Evolutionary conservation across 2,329 filamentous ascomycete genomes (phyloP).

Genomic region (Arthrobotrys megalospora): DNA sequence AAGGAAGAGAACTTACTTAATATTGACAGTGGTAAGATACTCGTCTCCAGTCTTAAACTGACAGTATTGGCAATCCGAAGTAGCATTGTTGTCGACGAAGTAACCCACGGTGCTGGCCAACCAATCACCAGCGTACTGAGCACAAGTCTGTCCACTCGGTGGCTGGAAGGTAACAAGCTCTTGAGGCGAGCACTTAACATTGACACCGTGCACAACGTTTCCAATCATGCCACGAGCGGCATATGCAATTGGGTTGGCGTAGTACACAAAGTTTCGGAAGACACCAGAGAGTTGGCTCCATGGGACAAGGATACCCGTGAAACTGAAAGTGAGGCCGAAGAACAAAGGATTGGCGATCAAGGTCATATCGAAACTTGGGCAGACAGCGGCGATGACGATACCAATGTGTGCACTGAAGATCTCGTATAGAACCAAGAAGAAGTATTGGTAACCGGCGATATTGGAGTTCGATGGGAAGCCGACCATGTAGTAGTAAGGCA

Average conservation of each 20-base stretch:
- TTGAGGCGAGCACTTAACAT: conserved; percentile 71
- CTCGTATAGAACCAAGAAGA: conserved; percentile 81
- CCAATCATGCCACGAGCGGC: conserved; percentile 80
- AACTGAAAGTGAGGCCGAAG: conserved; percentile 82
- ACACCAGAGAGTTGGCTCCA: conserved; percentile 77
- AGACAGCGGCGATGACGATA: conserved; percentile 89
- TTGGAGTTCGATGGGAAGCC: conserved; percentile 78
- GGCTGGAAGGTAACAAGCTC: conserved; percentile 78
- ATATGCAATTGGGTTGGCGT: conserved; percentile 78
- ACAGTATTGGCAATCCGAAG: conserved; percentile 78
- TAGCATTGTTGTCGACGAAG: conserved; percentile 75
- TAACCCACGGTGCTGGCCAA: conserved; percentile 73
- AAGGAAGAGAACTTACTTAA: conserved; percentile 65
- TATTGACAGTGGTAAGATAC: conserved; percentile 75
- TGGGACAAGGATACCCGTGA: conserved; percentile 83
- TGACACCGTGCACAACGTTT: conserved; percentile 73
- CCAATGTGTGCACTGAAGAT: conserved; percentile 73
- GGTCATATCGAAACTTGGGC: conserved; percentile 71
- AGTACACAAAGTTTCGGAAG: conserved; percentile 78
- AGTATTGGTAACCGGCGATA: conserved; percentile 80
- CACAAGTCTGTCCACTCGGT: conserved; percentile 77
- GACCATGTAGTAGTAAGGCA: conserved; percentile 82
- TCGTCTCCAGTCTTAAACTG: conserved; percentile 77
- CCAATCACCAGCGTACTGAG: conserved; percentile 76
- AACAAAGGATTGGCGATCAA: conserved; percentile 77